Percentiles rank a stretch among this genome's conserved stretches.
Evolutionary conservation across 495 filamentous ascomycete species (phyloP).

Genomic region (Podospora pseudoanserina): DNA sequence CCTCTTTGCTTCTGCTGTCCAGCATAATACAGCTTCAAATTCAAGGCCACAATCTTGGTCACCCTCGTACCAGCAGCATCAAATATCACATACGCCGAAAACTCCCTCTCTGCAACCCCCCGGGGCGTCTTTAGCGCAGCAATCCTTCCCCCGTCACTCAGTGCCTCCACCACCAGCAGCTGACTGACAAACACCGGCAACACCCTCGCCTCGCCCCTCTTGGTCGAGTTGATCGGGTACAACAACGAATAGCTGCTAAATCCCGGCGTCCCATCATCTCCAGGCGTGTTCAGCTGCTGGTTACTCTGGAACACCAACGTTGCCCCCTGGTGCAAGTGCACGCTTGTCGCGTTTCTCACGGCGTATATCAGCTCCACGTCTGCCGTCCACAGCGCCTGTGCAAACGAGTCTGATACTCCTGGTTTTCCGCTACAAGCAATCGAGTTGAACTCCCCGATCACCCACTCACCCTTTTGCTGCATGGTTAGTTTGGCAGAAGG

Average conservation of each 20-base stretch:
- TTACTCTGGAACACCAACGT: slow-evolving; percentile 23
- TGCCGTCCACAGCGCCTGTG: slow-evolving; percentile 25
- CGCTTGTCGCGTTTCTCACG: slow-evolving; percentile 21
- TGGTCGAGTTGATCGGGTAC: slow-evolving; percentile 21
- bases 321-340: slow-evolving; percentile 25
- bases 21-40: slow-evolving; percentile 22
- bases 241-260: slow-evolving; percentile 22
- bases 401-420: slow-evolving; percentile 29
- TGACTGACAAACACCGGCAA: slow-evolving; percentile 25
- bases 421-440: slow-evolving; percentile 31
- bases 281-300: slow-evolving; percentile 26
- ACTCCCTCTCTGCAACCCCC: slow-evolving; percentile 12
- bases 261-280: slow-evolving; percentile 24
- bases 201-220: slow-evolving; percentile 21
- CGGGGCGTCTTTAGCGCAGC: slow-evolving; percentile 16
- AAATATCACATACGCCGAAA: slow-evolving; percentile 19
- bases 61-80: not conserved
- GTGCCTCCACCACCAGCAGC: slow-evolving; percentile 20
- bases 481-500: slow-evolving; percentile 21
- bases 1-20: slow-evolving; percentile 3
- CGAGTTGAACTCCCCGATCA: slow-evolving; percentile 26
- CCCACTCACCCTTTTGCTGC: slow-evolving; percentile 16
- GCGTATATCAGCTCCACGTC: slow-evolving; percentile 23
- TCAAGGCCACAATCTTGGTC: slow-evolving; percentile 20
- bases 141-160: slow-evolving; percentile 17